Percentiles rank a stretch among this genome's conserved stretches.
These are phyloP conservation scores for Tausonia pullulans DNA, from an alignment of 1,284 basidiomycete genomes.

Conservation along the genomic window DNA sequence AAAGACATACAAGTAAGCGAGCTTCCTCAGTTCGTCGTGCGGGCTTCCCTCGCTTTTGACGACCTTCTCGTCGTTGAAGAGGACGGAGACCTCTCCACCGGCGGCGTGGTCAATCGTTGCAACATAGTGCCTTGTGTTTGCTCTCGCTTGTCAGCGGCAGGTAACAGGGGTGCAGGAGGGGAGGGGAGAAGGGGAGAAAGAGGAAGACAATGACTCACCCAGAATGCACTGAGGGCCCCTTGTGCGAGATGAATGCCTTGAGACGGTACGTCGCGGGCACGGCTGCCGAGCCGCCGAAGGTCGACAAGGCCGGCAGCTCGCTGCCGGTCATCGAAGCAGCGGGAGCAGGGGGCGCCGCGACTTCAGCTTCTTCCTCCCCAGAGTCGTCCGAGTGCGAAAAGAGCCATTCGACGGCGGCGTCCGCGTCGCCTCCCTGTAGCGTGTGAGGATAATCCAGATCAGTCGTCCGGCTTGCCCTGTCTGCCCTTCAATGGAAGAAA, in stretches of 20 bases:
- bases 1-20: constrained; percentile 83
- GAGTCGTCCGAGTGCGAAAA: constrained; percentile 85
- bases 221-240: constrained; percentile 86
- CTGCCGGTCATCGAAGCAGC: not conserved
- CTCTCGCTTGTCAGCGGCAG: constrained; percentile 58
- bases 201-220: constrained; percentile 30
- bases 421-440: constrained; percentile 54
- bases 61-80: constrained; percentile 95
- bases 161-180: not conserved
- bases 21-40: constrained; percentile 53
- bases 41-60: constrained; percentile 56
- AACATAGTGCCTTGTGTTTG: constrained; percentile 10
- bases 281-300: constrained; percentile 41
- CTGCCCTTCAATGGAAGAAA: not conserved
- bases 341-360: constrained; percentile 24
- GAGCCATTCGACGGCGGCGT: constrained; percentile 92
- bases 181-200: not conserved
- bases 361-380: constrained; percentile 46
- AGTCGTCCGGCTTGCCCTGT: too few species aligned
- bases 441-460: not conserved
- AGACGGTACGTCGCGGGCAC: constrained; percentile 70
- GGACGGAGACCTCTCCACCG: constrained; percentile 54
- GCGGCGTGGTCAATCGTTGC: constrained; percentile 28
- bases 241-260: constrained; percentile 93
- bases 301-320: constrained; percentile 9